phyloP scores from a whole-genome alignment of 805 yeast species.

The Sugiyamaella boreocaroliniensis region DNA sequence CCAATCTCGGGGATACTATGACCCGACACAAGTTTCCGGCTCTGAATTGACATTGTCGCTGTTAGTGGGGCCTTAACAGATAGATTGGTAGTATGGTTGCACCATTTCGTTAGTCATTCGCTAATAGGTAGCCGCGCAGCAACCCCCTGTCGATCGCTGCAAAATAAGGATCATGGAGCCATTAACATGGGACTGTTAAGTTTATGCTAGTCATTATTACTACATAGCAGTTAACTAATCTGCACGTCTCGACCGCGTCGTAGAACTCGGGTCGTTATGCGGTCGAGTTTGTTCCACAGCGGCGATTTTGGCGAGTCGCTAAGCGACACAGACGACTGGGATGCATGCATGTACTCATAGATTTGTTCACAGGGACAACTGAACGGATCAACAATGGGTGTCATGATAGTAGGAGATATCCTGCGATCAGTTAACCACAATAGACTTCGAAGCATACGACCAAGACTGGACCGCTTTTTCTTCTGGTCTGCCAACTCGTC shows the following conservation, averaged over 20 bases:
- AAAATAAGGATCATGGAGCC: too few species aligned
- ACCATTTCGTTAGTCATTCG: background rate
- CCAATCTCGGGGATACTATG: conserved; percentile 46
- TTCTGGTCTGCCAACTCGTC: too few species aligned
- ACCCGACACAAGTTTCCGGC: conserved; percentile 45
- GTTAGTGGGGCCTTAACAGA: background rate
- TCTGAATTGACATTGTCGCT: background rate
- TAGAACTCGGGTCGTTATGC: background rate
- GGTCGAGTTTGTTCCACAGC: background rate
- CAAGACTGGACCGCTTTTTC: too few species aligned
- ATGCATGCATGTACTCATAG: background rate
- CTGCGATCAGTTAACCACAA: too few species aligned
- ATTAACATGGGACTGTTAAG: too few species aligned
- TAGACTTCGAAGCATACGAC: too few species aligned
- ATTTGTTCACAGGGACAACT: too few species aligned
- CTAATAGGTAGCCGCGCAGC: too few species aligned
- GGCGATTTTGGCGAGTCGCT: background rate
- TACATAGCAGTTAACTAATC: background rate
- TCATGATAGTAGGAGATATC: too few species aligned
- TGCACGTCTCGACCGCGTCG: background rate
- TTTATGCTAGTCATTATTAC: too few species aligned
- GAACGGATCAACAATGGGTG: too few species aligned
- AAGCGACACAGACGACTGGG: background rate
- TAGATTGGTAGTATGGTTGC: background rate
- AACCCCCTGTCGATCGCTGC: too few species aligned